Percentiles rank a stretch among this genome's conserved stretches.
Conservation (phyloP, 305 asterid genomes). For the Fraxinus albicans region DNA sequence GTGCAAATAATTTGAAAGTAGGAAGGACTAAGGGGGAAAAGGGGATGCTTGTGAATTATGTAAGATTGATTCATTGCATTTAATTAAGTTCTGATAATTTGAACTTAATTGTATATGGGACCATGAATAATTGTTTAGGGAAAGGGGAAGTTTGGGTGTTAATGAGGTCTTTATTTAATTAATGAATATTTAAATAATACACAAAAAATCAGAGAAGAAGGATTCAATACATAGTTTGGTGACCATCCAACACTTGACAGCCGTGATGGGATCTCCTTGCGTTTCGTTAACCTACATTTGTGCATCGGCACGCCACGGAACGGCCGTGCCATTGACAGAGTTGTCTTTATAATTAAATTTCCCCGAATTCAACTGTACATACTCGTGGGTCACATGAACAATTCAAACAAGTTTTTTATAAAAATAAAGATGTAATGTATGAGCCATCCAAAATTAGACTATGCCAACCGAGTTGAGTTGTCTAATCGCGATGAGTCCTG, state of each 20-base stretch:
- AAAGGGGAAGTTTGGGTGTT: conserved; percentile 14
- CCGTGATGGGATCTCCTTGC: conserved; percentile 27
- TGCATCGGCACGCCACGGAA: background rate
- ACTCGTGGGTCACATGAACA: background rate
- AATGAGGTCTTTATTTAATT: conserved; percentile 10
- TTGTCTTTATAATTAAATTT: too few relatives aligned
- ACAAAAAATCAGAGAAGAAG: conserved; percentile 5
- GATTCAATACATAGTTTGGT: conserved; percentile 45
- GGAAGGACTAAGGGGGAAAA: conserved; percentile 10
- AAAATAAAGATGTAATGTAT: background rate
- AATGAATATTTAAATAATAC: conserved; percentile 16
- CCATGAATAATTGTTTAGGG: background rate
- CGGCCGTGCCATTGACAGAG: too few relatives aligned
- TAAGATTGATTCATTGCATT: conserved; percentile 6
- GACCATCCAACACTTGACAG: conserved; percentile 54
- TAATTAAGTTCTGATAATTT: conserved; percentile 26
- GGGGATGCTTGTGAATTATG: conserved; percentile 22
- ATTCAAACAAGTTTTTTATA: too few relatives aligned
- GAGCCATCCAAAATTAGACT: background rate
- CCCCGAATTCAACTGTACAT: too few relatives aligned
- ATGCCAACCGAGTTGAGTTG: background rate
- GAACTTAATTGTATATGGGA: conserved; percentile 9
- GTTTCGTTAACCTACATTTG: conserved; percentile 17
- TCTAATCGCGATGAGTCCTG: background rate
- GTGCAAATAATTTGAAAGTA: conserved; percentile 17